A percentile compares a stretch with the other conserved stretches of the same genome.
Conservation (phyloP, 2,329 filamentous ascomycete genomes). For the Pseudocercospora vitis region DNA sequence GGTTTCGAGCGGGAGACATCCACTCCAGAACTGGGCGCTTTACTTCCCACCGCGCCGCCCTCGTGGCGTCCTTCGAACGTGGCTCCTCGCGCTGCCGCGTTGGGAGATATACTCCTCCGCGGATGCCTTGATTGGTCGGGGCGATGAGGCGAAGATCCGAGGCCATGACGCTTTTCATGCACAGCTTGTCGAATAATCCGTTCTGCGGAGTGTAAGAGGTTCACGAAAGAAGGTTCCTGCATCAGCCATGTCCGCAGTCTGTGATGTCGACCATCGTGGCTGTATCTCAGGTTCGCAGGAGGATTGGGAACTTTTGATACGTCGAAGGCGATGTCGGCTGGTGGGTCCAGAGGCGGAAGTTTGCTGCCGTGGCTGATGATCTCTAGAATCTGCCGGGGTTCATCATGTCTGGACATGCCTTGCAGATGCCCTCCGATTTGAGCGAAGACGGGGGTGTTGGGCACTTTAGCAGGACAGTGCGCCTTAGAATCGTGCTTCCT, state of each 20-base stretch:
- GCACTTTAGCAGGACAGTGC: no score
- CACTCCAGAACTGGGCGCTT: background rate
- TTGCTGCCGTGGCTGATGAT: constrained; percentile 3
- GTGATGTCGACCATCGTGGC: background rate
- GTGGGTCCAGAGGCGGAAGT: constrained; percentile 1
- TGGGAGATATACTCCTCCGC: background rate
- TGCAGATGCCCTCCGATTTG: no score
- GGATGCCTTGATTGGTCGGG: no score
- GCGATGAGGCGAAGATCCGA: background rate
- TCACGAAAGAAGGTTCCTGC: background rate
- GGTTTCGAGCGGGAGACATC: background rate
- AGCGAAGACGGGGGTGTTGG: no score
- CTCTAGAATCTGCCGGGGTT: background rate
- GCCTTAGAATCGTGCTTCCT: no score
- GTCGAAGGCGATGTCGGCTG: constrained; percentile 2
- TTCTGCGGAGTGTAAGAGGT: background rate
- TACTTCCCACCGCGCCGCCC: background rate
- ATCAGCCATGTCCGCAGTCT: background rate
- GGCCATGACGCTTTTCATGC: background rate
- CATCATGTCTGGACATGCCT: background rate
- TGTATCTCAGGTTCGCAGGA: background rate
- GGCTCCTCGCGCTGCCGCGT: background rate
- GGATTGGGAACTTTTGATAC: constrained; percentile 3
- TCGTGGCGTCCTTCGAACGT: background rate
- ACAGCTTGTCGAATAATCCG: background rate